Conservation (phyloP, 352 stramenopile genomes). For the Pythium volutum region DNA sequence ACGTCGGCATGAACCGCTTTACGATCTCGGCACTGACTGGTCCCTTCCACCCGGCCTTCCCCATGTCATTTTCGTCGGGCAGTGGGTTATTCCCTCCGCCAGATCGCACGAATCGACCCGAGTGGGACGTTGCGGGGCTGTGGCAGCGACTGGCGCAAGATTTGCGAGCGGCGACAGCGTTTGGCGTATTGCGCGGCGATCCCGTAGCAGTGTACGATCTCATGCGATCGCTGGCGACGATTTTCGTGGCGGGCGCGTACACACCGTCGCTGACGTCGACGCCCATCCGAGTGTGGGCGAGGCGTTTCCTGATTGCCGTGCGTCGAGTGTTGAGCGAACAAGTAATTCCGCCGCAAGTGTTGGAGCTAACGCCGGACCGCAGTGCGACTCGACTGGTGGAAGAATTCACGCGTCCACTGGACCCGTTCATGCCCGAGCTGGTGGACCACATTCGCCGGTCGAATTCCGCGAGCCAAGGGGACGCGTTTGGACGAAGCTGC, state of each 20-base stretch:
- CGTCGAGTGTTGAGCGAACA: constrained; percentile 17
- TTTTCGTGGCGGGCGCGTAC: constrained; percentile 25
- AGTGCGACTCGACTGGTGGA: constrained; percentile 22
- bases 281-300: constrained; percentile 27
- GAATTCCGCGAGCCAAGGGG: constrained; percentile 22
- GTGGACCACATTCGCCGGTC: constrained; percentile 28
- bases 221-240: constrained; percentile 24
- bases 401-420: constrained; percentile 24
- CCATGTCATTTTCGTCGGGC: constrained; percentile 16
- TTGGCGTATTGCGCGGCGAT: constrained; percentile 27
- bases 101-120: constrained; percentile 1
- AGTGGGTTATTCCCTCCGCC: constrained; percentile 7
- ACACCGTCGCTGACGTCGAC: constrained; percentile 27
- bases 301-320: constrained; percentile 23
- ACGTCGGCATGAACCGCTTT: constrained; percentile 6
- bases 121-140: constrained; percentile 28
- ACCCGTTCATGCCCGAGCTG: constrained; percentile 32
- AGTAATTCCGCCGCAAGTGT: constrained; percentile 12
- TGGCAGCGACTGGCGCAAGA: constrained; percentile 20
- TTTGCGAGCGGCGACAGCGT: constrained; percentile 17
- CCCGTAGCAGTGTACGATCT: constrained; percentile 21
- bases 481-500: constrained; percentile 23
- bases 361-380: constrained; percentile 19
- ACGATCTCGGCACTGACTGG: constrained; percentile 12
- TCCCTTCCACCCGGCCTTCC: constrained; percentile 22